These are phyloP conservation scores for Flaveria floridana DNA, from an alignment of 140 eudicot species.

Conservation along the genomic window DNA sequence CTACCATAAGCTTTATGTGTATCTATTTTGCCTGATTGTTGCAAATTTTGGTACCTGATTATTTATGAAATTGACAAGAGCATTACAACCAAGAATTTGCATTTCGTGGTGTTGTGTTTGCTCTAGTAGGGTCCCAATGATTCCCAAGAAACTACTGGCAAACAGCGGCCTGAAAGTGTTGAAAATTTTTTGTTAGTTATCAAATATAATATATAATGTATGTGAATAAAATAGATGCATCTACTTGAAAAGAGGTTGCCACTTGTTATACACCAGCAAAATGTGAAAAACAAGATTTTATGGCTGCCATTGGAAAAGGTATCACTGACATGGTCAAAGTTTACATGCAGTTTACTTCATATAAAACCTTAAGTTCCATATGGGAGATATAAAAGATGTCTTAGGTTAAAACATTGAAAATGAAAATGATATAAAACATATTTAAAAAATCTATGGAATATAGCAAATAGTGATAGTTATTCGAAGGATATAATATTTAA, in stretches of 20 bases:
- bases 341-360: not conserved
- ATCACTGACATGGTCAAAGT: not conserved
- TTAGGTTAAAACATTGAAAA: not conserved
- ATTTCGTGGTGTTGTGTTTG: slow-evolving; percentile 53
- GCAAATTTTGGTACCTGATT: slow-evolving; percentile 45
- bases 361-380: not conserved
- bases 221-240: not conserved
- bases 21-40: not conserved
- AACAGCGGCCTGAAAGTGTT: slow-evolving; percentile 61
- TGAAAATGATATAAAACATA: not conserved
- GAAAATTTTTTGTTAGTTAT: not conserved
- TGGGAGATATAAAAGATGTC: not conserved
- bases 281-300: not conserved
- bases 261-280: slow-evolving; percentile 10
- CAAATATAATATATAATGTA: not conserved
- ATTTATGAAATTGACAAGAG: slow-evolving; percentile 62
- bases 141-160: slow-evolving; percentile 69
- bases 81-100: slow-evolving; percentile 62
- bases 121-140: slow-evolving; percentile 60
- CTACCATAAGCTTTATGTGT: not conserved
- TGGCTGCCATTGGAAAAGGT: not conserved
- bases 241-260: slow-evolving; percentile 6
- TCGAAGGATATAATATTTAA: slow-evolving; percentile 22
- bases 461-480: not conserved
- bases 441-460: not conserved